phyloP scores from a whole-genome alignment of 768 basidiomycete genomes.

The Lactifluus volemus region DNA sequence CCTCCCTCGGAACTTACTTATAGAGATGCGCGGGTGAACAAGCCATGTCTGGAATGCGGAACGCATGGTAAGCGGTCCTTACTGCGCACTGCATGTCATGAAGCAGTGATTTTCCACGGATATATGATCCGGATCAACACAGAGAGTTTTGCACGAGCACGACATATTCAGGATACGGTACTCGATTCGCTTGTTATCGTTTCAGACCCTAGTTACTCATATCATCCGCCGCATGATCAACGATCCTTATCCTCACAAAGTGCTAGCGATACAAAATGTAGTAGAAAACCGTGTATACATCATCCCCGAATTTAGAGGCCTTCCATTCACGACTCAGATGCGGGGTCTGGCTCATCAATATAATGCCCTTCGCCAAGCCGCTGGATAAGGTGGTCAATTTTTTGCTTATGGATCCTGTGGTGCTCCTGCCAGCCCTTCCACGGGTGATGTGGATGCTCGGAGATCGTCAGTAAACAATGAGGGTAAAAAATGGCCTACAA shows the following conservation, averaged over 20 bases:
- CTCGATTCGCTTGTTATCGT: not conserved
- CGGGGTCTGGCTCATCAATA: slow-evolving; percentile 28
- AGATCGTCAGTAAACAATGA: not conserved
- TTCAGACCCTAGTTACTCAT: not conserved
- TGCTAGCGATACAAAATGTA: slow-evolving; percentile 16
- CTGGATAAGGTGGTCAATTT: slow-evolving; percentile 73
- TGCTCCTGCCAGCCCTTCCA: slow-evolving; percentile 96
- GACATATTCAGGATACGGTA: not conserved
- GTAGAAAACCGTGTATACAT: not conserved
- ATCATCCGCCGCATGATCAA: not conserved
- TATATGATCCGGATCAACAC: not conserved
- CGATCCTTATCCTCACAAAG: not conserved
- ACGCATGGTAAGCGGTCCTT: too few species aligned
- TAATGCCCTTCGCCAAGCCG: slow-evolving; percentile 50
- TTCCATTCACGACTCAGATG: slow-evolving; percentile 11
- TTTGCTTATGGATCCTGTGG: slow-evolving; percentile 78
- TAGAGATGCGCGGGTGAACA: too few species aligned
- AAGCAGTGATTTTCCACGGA: not conserved
- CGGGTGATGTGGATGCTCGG: slow-evolving; percentile 77
- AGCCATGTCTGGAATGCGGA: not conserved
- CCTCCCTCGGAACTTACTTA: too few species aligned
- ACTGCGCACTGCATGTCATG: not conserved
- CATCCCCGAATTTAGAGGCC: not conserved
- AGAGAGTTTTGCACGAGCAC: not conserved
- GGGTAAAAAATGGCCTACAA: not conserved